phyloP scores from a whole-genome alignment of 148 eudicot genomes.

The Fagopyrum tataricum region DNA sequence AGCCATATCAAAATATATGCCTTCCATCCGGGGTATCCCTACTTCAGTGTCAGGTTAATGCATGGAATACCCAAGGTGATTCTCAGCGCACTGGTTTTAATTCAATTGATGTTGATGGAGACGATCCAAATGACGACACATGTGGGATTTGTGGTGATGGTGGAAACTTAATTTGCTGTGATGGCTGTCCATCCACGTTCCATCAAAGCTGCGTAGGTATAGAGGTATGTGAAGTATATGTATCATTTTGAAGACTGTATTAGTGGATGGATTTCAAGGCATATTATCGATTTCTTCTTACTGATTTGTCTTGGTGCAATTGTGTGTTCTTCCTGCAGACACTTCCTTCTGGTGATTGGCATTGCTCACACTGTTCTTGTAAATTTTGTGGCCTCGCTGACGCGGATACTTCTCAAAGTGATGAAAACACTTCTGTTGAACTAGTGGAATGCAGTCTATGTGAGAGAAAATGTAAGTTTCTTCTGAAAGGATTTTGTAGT shows the following conservation, averaged over 20 bases:
- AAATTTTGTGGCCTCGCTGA: slow-evolving; percentile 62
- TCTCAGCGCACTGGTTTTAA: slow-evolving; percentile 50
- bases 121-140: slow-evolving; percentile 96
- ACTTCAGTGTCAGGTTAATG: slow-evolving; percentile 76
- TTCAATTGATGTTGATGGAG: slow-evolving; percentile 56
- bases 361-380: slow-evolving; percentile 91
- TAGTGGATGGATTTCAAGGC: neutral
- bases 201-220: slow-evolving; percentile 90
- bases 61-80: slow-evolving; percentile 82
- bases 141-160: slow-evolving; percentile 97
- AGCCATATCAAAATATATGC: slow-evolving; percentile 76
- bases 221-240: slow-evolving; percentile 32
- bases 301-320: slow-evolving; percentile 3
- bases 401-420: slow-evolving; percentile 25
- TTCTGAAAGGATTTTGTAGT: neutral
- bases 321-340: slow-evolving; percentile 35
- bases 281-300: neutral
- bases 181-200: slow-evolving; percentile 94
- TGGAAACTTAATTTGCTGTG: slow-evolving; percentile 96
- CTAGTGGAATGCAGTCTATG: slow-evolving; percentile 58
- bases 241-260: neutral
- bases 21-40: slow-evolving; percentile 75
- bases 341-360: slow-evolving; percentile 98
- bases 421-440: slow-evolving; percentile 23
- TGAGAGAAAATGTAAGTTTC: slow-evolving; percentile 68